These are phyloP conservation scores for Entrophospora sp. DNA, from an alignment of 192 early-diverging fungal species.

Conservation along the genomic window DNA sequence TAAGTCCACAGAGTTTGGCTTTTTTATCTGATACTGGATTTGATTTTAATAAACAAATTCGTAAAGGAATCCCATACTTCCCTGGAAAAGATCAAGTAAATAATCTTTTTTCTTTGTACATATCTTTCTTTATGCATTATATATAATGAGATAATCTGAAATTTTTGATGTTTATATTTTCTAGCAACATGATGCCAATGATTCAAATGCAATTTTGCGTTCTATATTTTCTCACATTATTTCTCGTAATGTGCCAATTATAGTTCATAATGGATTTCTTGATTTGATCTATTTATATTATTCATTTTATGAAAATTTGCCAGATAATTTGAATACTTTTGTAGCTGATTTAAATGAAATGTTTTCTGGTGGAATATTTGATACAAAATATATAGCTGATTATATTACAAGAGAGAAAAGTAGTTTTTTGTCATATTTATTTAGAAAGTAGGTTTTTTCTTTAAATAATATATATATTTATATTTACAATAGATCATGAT, in stretches of 20 bases:
- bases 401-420: conserved; percentile 52
- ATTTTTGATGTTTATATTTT: no score
- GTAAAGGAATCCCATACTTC: conserved; percentile 70
- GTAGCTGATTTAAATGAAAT: conserved; percentile 66
- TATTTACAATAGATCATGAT: not conserved
- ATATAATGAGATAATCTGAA: no score
- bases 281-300: conserved; percentile 93
- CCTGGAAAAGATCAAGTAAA: conserved; percentile 42
- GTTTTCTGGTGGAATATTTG: conserved; percentile 84
- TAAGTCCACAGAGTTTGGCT: conserved; percentile 58
- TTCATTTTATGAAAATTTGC: conserved; percentile 75
- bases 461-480: not conserved
- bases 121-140: no score
- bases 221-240: conserved; percentile 48
- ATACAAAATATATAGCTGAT: conserved; percentile 87
- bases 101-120: no score
- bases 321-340: conserved; percentile 59
- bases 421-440: conserved; percentile 66
- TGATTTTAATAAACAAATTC: conserved; percentile 72
- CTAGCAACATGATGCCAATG: no score
- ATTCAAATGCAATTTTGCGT: conserved; percentile 39
- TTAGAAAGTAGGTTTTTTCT: conserved; percentile 36
- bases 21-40: conserved; percentile 83
- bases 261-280: conserved; percentile 90
- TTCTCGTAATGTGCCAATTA: conserved; percentile 49